These are phyloP conservation scores for Apium graveolens DNA, from an alignment of 129 eudicot genomes.

Conservation along the genomic window DNA sequence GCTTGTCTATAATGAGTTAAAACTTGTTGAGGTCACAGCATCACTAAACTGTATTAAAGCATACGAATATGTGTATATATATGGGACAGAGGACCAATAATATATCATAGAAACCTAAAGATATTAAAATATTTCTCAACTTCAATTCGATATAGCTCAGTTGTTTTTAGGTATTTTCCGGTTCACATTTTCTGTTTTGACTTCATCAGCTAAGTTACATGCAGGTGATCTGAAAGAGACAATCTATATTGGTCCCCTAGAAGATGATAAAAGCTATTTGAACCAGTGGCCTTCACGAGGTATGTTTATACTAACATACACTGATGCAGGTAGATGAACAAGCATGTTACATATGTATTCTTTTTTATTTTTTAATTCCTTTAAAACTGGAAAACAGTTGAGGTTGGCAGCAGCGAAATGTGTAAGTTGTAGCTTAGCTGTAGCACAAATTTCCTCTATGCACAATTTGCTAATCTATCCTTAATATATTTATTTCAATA, in stretches of 20 bases:
- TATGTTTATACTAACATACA: slow-evolving; percentile 8
- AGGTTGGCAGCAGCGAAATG: neutral
- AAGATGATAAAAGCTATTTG: slow-evolving; percentile 23
- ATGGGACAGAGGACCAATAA: neutral
- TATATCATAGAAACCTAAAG: neutral
- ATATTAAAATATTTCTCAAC: neutral
- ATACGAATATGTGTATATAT: no score
- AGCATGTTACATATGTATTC: neutral
- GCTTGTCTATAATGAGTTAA: neutral
- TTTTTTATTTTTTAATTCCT: neutral
- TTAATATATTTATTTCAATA: neutral
- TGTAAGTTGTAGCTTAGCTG: neutral
- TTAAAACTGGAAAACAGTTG: neutral
- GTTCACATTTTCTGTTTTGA: neutral
- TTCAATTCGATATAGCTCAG: neutral
- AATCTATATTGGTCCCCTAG: slow-evolving; percentile 56
- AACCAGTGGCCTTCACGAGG: slow-evolving; percentile 83
- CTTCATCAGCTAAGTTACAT: slow-evolving; percentile 4
- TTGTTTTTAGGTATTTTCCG: neutral
- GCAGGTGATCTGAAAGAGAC: slow-evolving; percentile 78
- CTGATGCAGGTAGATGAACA: neutral
- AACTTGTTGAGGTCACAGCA: neutral
- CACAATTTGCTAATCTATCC: neutral
- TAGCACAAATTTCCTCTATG: neutral
- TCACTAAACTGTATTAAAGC: no score